Conservation (phyloP, 139 green algal species). For the Auxenochlorella pyrenoidosa region DNA sequence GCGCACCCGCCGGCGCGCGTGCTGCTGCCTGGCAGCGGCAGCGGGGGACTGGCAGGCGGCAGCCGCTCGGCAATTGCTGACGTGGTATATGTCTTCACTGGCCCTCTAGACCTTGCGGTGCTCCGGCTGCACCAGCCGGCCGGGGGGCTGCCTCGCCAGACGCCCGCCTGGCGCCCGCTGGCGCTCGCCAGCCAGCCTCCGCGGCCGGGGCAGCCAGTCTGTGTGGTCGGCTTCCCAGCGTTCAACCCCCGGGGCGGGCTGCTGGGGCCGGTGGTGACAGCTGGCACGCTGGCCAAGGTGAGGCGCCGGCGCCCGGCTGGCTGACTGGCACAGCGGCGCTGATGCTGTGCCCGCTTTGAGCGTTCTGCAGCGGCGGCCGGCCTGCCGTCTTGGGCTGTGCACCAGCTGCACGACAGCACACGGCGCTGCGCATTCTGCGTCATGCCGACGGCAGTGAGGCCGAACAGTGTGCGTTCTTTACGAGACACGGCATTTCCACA, state of each 20-base stretch:
- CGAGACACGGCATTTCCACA: no score
- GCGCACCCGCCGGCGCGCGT: not conserved
- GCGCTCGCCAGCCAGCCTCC: not conserved
- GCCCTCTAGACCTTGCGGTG: conserved; percentile 69
- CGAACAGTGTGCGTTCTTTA: no score
- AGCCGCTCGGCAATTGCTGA: not conserved
- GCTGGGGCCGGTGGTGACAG: conserved; percentile 46
- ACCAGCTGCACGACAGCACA: no score
- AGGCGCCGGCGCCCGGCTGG: no score
- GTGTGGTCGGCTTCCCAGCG: conserved; percentile 71
- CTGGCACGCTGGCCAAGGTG: conserved; percentile 61
- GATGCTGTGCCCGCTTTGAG: no score
- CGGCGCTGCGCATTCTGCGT: not conserved
- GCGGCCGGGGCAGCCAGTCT: conserved; percentile 35
- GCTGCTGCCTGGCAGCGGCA: conserved; percentile 1
- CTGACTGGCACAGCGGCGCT: no score
- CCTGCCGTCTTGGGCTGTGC: no score
- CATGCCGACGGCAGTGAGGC: no score
- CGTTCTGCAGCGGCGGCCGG: no score
- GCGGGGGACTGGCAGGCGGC: not conserved
- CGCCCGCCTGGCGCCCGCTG: not conserved
- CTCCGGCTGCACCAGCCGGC: conserved; percentile 52
- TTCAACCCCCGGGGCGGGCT: conserved; percentile 51
- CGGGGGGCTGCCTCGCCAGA: not conserved
- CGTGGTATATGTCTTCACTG: conserved; percentile 52